Evolutionary conservation across 2,329 filamentous ascomycete species (phyloP).

Genomic region (Scedosporium minutisporum): DNA sequence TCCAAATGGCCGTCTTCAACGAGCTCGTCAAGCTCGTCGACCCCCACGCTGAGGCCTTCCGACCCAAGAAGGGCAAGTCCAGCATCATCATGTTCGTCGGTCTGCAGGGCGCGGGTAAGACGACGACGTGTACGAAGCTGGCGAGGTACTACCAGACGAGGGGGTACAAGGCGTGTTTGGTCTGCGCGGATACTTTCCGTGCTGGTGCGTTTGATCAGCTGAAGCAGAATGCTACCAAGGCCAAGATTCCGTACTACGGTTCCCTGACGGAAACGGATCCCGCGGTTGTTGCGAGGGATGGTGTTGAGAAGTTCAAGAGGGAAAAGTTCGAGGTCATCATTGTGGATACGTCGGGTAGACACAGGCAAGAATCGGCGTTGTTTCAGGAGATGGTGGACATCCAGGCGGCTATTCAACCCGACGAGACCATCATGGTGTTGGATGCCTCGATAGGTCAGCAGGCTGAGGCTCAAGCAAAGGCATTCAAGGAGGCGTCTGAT

Average conservation of each 20-base stretch:
- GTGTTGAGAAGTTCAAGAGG: conserved; percentile 98
- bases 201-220: conserved; percentile 97
- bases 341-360: conserved; percentile 90
- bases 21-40: conserved; percentile 93
- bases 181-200: conserved; percentile 97
- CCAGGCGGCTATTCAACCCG: conserved; percentile 72
- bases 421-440: conserved; percentile 97
- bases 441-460: conserved; percentile 95
- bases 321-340: conserved; percentile 98
- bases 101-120: conserved; percentile 94
- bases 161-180: conserved; percentile 85
- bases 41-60: conserved; percentile 89
- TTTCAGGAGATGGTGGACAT: conserved; percentile 99
- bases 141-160: conserved; percentile 89
- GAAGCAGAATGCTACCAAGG: conserved; percentile 98
- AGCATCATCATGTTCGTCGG: conserved; percentile 99
- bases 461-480: conserved; percentile 86
- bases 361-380: conserved; percentile 87
- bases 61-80: conserved; percentile 88
- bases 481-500: conserved; percentile 94
- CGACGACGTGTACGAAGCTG: conserved; percentile 94
- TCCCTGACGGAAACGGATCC: conserved; percentile 94
- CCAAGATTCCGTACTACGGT: conserved; percentile 97
- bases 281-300: conserved; percentile 83
- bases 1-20: conserved; percentile 96